Percentiles rank a stretch among this genome's conserved stretches.
phyloP scores from a whole-genome alignment of 1,284 basidiomycete species.

The Microbotryomycetes sp. region DNA sequence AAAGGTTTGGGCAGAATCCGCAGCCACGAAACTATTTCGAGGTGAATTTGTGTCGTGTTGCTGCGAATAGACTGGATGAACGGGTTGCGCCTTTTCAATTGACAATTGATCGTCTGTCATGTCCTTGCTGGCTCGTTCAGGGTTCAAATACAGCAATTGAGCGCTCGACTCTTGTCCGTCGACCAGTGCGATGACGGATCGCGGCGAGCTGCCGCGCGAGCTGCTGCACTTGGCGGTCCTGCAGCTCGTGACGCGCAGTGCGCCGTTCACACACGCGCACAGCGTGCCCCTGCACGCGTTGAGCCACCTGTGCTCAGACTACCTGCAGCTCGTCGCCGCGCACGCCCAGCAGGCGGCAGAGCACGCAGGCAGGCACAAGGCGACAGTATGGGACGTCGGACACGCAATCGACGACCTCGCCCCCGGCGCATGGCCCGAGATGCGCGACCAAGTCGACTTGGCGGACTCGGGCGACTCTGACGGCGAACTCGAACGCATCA shows the following conservation, averaged over 20 bases:
- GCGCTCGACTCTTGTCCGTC: too few relatives aligned
- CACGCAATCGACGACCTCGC: slow-evolving; percentile 27
- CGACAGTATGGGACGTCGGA: slow-evolving; percentile 28
- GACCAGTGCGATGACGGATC: background rate
- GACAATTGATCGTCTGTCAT: too few relatives aligned
- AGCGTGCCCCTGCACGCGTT: slow-evolving; percentile 24
- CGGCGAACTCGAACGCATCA: slow-evolving; percentile 4
- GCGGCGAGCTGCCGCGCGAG: slow-evolving; percentile 6
- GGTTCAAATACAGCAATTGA: too few relatives aligned
- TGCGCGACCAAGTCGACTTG: slow-evolving; percentile 17
- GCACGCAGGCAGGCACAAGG: slow-evolving; percentile 20
- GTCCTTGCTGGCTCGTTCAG: too few relatives aligned
- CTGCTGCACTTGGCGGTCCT: slow-evolving; percentile 20
- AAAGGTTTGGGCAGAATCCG: background rate
- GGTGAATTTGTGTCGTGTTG: too few relatives aligned
- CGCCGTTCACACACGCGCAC: slow-evolving; percentile 25
- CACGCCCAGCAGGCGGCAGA: slow-evolving; percentile 17
- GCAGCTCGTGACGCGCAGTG: slow-evolving; percentile 14
- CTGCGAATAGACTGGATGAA: too few relatives aligned
- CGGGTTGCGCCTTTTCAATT: background rate
- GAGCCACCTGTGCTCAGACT: slow-evolving; percentile 27
- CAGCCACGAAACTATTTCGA: too few relatives aligned
- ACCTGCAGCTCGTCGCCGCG: slow-evolving; percentile 29
- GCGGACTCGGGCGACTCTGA: slow-evolving; percentile 7
- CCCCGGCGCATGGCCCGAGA: slow-evolving; percentile 3